These are phyloP conservation scores for Umbelopsis sp. DNA, from an alignment of 371 early-diverging fungal genomes.

Conservation along the genomic window DNA sequence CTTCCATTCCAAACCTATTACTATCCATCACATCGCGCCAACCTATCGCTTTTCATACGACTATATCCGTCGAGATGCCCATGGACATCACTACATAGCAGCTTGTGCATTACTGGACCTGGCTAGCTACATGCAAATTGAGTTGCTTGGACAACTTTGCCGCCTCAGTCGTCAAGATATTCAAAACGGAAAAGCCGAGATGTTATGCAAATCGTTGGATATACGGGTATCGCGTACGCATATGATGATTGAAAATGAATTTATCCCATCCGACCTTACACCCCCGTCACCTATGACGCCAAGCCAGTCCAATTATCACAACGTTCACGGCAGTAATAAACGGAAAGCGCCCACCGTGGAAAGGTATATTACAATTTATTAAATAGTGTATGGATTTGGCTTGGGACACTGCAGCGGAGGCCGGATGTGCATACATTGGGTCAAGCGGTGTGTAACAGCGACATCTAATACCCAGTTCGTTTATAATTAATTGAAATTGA, in stretches of 20 bases:
- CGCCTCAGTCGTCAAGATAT: slow-evolving; percentile 1
- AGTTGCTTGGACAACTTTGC: slow-evolving; percentile 1
- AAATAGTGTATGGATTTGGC: too few relatives aligned
- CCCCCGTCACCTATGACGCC: slow-evolving; percentile 15
- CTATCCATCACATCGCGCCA: slow-evolving; percentile 1
- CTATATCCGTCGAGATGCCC: slow-evolving; percentile 9
- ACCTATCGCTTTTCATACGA: background rate
- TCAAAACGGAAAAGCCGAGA: slow-evolving; percentile 3
- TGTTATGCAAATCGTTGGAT: slow-evolving; percentile 9
- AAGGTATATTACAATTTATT: slow-evolving; percentile 2
- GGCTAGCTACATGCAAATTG: slow-evolving; percentile 3
- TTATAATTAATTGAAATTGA: slow-evolving; percentile 1
- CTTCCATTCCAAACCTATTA: background rate
- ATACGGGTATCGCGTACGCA: background rate
- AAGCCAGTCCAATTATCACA: background rate
- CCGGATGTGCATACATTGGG: background rate
- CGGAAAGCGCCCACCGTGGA: background rate
- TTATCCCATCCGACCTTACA: slow-evolving; percentile 1
- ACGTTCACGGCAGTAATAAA: background rate
- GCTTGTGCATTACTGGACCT: slow-evolving; percentile 6
- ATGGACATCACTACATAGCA: slow-evolving; percentile 4
- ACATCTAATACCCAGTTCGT: background rate
- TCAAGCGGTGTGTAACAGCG: slow-evolving; percentile 3
- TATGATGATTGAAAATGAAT: slow-evolving; percentile 16
- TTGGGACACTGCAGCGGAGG: slow-evolving; percentile 12